phyloP scores from a whole-genome alignment of 2,329 filamentous ascomycete species.

The Trichoderma lentiforme region DNA sequence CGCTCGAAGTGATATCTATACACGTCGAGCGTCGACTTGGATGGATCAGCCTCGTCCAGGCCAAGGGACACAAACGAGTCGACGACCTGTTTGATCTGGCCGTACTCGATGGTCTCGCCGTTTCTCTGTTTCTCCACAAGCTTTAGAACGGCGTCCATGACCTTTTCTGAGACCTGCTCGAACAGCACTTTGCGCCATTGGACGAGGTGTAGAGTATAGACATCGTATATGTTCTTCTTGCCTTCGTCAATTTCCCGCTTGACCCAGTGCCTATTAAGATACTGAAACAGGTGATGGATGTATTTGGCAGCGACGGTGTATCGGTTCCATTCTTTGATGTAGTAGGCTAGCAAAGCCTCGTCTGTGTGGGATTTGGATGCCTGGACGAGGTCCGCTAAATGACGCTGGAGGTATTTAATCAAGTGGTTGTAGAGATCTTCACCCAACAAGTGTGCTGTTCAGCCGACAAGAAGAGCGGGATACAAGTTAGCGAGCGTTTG shows the following conservation, averaged over 20 bases:
- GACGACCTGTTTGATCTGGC: constrained; percentile 94
- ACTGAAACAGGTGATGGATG: constrained; percentile 94
- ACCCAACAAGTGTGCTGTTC: constrained; percentile 80
- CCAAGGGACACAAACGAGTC: constrained; percentile 95
- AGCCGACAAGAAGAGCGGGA: background rate
- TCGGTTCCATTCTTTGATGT: constrained; percentile 93
- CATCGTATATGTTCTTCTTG: constrained; percentile 97
- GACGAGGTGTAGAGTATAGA: constrained; percentile 93
- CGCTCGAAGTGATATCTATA: constrained; percentile 90
- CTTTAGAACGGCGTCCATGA: constrained; percentile 93
- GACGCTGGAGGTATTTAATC: constrained; percentile 75
- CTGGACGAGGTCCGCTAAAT: constrained; percentile 68
- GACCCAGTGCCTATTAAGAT: constrained; percentile 97
- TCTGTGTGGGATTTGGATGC: constrained; percentile 78
- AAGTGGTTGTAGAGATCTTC: constrained; percentile 95
- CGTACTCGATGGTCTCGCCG: constrained; percentile 95
- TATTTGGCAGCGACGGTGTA: constrained; percentile 96
- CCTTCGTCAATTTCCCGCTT: constrained; percentile 98
- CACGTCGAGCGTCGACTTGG: constrained; percentile 91
- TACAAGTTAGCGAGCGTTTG: background rate
- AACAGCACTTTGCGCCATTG: constrained; percentile 95
- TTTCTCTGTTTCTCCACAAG: constrained; percentile 96
- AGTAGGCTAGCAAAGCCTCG: constrained; percentile 85
- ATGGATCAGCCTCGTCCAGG: constrained; percentile 86
- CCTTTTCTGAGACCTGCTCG: constrained; percentile 73